These are phyloP conservation scores for Ceratopteris richardii DNA, from an alignment of 75 land plant genomes.

Conservation along the genomic window DNA sequence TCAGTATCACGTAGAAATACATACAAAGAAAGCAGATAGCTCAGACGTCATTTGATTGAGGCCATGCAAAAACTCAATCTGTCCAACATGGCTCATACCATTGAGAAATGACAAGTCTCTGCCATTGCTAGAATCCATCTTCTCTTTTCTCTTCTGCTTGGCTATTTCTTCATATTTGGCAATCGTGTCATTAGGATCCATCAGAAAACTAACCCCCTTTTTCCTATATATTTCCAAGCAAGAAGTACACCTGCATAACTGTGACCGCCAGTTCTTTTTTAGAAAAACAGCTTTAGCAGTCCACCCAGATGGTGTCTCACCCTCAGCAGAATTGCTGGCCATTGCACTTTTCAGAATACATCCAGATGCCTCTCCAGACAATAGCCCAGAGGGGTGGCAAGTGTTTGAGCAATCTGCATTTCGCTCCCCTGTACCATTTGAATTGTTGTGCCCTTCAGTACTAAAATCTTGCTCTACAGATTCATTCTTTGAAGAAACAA, in stretches of 20 bases:
- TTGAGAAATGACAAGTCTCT: conserved; percentile 49
- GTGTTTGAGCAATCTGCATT: too few relatives aligned
- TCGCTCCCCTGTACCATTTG: too few relatives aligned
- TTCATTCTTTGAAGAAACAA: too few relatives aligned
- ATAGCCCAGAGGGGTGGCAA: too few relatives aligned
- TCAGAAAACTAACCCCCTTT: conserved; percentile 45
- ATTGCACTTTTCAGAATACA: neutral
- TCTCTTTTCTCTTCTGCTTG: conserved; percentile 68
- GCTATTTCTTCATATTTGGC: conserved; percentile 84
- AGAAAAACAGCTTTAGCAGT: conserved; percentile 62
- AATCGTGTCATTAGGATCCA: conserved; percentile 74
- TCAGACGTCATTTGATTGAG: conserved; percentile 80
- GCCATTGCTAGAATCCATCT: conserved; percentile 60
- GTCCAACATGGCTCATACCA: conserved; percentile 65
- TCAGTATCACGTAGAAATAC: neutral
- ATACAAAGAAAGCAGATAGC: conserved; percentile 63
- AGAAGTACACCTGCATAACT: conserved; percentile 57
- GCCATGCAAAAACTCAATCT: conserved; percentile 81
- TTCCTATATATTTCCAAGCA: conserved; percentile 47
- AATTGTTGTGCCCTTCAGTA: too few relatives aligned
- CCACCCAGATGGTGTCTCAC: neutral
- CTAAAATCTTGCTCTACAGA: too few relatives aligned
- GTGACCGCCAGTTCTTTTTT: conserved; percentile 61
- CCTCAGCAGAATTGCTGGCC: neutral
- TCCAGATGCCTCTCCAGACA: neutral